These are phyloP conservation scores for Pseudogymnoascus sp. DNA, from an alignment of 2,329 filamentous ascomycete species.

Conservation along the genomic window DNA sequence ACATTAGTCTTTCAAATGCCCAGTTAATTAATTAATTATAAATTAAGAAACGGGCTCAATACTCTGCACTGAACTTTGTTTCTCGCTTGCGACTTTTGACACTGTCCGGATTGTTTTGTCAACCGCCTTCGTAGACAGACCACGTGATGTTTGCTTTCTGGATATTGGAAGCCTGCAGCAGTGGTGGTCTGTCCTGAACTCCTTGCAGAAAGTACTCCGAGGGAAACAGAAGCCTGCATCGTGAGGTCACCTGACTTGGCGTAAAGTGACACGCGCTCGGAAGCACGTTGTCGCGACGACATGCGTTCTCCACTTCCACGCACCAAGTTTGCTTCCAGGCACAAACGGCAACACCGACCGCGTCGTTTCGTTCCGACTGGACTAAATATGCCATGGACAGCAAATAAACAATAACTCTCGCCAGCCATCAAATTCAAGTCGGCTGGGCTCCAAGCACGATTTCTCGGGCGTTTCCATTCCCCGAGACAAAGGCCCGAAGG, in stretches of 20 bases:
- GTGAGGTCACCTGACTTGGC: neutral
- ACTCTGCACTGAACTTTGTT: too few relatives aligned
- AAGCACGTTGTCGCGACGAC: slow-evolving; percentile 7
- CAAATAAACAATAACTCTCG: neutral
- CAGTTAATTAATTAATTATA: too few relatives aligned
- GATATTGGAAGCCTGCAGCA: too few relatives aligned
- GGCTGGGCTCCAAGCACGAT: neutral
- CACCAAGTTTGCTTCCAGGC: slow-evolving; percentile 3
- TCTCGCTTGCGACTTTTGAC: too few relatives aligned
- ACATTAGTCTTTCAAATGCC: too few relatives aligned
- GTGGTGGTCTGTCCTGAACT: too few relatives aligned
- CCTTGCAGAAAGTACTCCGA: neutral
- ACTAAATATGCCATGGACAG: neutral
- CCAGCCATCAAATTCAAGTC: neutral
- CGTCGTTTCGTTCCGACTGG: neutral
- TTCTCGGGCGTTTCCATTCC: neutral
- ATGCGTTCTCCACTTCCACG: neutral
- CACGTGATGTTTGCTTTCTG: neutral
- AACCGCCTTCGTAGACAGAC: too few relatives aligned
- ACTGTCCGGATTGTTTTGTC: too few relatives aligned
- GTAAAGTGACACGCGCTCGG: slow-evolving; percentile 6
- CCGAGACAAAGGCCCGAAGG: neutral
- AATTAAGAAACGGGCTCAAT: too few relatives aligned
- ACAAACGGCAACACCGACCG: neutral
- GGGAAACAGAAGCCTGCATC: neutral